These are phyloP conservation scores for Linum usitatissimum DNA, from an alignment of 345 rosid genomes.

Conservation along the genomic window DNA sequence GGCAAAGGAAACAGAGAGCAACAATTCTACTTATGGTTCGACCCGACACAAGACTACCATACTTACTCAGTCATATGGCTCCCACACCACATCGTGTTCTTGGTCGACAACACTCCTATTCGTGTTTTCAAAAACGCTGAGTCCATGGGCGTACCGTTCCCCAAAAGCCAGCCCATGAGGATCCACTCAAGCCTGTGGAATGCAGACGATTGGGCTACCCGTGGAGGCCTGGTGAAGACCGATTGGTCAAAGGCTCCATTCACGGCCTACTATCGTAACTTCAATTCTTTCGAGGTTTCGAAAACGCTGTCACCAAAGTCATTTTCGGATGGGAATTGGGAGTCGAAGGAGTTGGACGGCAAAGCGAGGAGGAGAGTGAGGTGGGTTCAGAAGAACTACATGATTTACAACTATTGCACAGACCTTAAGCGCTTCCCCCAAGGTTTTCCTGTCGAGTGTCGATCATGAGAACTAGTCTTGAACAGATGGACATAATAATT, in stretches of 20 bases:
- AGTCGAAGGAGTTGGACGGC: background rate
- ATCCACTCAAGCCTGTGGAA: background rate
- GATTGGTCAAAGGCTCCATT: background rate
- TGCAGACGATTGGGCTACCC: background rate
- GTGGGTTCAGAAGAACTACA: background rate
- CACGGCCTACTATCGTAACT: background rate
- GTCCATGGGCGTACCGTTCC: background rate
- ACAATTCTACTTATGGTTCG: background rate
- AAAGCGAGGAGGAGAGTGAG: background rate
- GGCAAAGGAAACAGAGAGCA: background rate
- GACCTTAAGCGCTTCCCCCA: background rate
- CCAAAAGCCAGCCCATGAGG: background rate
- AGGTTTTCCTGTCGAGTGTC: background rate
- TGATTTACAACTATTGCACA: background rate
- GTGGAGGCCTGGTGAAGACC: background rate
- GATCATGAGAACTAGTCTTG: background rate
- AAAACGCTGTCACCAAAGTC: background rate
- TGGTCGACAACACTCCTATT: background rate
- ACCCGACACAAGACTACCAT: background rate
- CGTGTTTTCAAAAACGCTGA: background rate
- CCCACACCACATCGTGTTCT: background rate
- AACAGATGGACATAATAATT: no score
- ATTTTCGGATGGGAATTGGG: background rate
- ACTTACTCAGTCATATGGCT: background rate
- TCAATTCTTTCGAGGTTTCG: background rate